A percentile compares a stretch with the other conserved stretches of the same genome.
These are phyloP conservation scores for Alternaria arbusti DNA, from an alignment of 2,329 filamentous ascomycete genomes.

Conservation along the genomic window DNA sequence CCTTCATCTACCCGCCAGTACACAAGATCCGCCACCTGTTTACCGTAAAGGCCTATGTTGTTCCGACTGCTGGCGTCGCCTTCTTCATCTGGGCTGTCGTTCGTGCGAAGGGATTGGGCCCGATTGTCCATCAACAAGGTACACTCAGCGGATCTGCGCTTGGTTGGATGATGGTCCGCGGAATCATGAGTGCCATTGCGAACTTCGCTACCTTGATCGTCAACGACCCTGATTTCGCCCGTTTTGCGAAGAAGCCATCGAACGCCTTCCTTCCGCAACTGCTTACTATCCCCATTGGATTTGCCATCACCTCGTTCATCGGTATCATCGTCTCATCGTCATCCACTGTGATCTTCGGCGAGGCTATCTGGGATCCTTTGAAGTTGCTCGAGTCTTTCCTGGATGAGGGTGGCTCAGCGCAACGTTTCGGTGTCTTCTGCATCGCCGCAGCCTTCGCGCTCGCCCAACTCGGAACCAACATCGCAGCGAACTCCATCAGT, in stretches of 20 bases:
- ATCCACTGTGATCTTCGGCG: slow-evolving; percentile 51
- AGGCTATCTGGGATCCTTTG: slow-evolving; percentile 53
- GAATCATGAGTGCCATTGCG: slow-evolving; percentile 86
- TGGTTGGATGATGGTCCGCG: slow-evolving; percentile 82
- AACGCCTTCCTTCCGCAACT: slow-evolving; percentile 85
- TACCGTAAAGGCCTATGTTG: slow-evolving; percentile 85
- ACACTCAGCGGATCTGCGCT: slow-evolving; percentile 70
- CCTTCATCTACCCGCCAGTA: slow-evolving; percentile 87
- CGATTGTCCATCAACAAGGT: slow-evolving; percentile 75
- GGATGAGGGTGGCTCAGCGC: slow-evolving; percentile 46
- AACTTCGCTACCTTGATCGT: slow-evolving; percentile 89
- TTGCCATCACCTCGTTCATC: slow-evolving; percentile 78
- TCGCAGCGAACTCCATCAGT: slow-evolving; percentile 84
- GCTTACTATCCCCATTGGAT: slow-evolving; percentile 56
- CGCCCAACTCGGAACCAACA: slow-evolving; percentile 85
- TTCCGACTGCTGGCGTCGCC: slow-evolving; percentile 80
- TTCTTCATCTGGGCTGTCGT: slow-evolving; percentile 89
- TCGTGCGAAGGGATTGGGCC: slow-evolving; percentile 80
- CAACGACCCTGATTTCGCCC: slow-evolving; percentile 82
- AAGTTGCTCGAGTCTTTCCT: slow-evolving; percentile 52
- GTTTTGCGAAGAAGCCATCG: slow-evolving; percentile 77
- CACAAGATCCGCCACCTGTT: slow-evolving; percentile 89
- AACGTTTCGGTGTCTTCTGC: slow-evolving; percentile 58
- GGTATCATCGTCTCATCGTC: slow-evolving; percentile 60
- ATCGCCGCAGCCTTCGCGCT: slow-evolving; percentile 65